Conservation (phyloP, 2,329 filamentous ascomycete species). For the Lasiodiplodia citricola region DNA sequence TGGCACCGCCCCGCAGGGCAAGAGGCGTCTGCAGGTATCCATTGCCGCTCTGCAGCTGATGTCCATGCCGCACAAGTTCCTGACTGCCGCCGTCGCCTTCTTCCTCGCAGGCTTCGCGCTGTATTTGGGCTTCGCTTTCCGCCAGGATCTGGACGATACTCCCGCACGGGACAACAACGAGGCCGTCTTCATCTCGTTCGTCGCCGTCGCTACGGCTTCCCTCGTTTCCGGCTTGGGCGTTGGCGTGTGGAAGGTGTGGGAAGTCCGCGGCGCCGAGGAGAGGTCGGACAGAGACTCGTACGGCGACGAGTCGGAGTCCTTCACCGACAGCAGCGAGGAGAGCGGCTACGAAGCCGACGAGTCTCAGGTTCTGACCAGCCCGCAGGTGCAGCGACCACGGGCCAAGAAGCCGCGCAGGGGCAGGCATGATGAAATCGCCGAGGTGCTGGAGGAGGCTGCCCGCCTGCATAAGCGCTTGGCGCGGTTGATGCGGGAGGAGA, state of each 20-base stretch:
- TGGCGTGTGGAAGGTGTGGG: slow-evolving; percentile 13
- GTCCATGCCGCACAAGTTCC: slow-evolving; percentile 13
- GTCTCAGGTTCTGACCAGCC: background rate
- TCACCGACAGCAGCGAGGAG: background rate
- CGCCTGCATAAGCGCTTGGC: background rate
- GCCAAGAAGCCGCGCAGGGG: background rate
- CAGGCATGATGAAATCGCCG: slow-evolving; percentile 3
- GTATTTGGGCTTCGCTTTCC: slow-evolving; percentile 15
- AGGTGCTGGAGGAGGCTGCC: background rate
- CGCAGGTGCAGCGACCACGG: background rate
- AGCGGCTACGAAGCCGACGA: background rate
- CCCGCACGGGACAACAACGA: slow-evolving; percentile 16
- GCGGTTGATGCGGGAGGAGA: background rate
- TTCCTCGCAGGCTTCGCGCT: slow-evolving; percentile 10
- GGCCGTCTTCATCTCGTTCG: slow-evolving; percentile 13
- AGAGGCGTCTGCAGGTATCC: slow-evolving; percentile 11
- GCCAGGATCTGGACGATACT: slow-evolving; percentile 19
- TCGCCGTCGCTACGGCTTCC: background rate
- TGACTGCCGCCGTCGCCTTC: slow-evolving; percentile 6
- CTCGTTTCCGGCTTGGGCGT: background rate
- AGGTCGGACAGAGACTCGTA: background rate
- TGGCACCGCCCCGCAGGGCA: background rate
- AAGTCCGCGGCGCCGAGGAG: slow-evolving; percentile 1
- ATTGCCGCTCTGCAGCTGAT: slow-evolving; percentile 16
- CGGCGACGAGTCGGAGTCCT: background rate